phyloP scores from a whole-genome alignment of 1,284 basidiomycete genomes.

The Ceratobasidium sp. region DNA sequence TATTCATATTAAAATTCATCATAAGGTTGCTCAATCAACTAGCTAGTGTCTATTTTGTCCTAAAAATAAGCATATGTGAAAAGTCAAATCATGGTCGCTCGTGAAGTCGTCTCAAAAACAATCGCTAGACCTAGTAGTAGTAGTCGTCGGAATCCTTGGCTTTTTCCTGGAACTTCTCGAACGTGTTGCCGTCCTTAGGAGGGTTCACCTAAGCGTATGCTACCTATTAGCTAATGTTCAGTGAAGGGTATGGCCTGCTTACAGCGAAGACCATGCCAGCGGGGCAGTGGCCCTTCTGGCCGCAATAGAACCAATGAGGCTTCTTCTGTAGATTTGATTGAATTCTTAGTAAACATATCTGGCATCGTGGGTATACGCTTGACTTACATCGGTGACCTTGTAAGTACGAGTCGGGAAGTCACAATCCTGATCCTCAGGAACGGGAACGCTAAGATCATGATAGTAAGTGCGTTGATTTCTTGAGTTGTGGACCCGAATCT shows the following conservation, averaged over 20 bases:
- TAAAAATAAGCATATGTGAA: too few species aligned
- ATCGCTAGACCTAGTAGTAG: conserved; percentile 4
- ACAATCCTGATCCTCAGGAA: neutral
- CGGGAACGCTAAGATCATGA: conserved; percentile 3
- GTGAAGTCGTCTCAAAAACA: neutral
- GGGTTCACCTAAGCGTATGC: conserved; percentile 29
- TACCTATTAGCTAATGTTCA: neutral
- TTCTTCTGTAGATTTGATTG: neutral
- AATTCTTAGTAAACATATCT: neutral
- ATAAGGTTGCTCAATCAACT: conserved; percentile 10
- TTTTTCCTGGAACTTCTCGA: conserved; percentile 34
- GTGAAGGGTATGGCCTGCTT: neutral
- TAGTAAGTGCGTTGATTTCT: neutral
- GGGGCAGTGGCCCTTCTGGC: conserved; percentile 42
- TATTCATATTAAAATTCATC: neutral
- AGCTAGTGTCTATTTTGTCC: neutral
- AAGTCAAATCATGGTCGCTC: conserved; percentile 6
- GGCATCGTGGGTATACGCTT: neutral
- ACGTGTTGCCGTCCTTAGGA: conserved; percentile 38
- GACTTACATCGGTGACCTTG: conserved; percentile 33
- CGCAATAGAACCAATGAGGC: conserved; percentile 45
- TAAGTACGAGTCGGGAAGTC: conserved; percentile 17
- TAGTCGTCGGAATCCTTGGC: conserved; percentile 8
- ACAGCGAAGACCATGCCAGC: conserved; percentile 46
- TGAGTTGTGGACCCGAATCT: too few species aligned